phyloP scores from a whole-genome alignment of 208 protist species.

The Entamoeba dispar region DNA sequence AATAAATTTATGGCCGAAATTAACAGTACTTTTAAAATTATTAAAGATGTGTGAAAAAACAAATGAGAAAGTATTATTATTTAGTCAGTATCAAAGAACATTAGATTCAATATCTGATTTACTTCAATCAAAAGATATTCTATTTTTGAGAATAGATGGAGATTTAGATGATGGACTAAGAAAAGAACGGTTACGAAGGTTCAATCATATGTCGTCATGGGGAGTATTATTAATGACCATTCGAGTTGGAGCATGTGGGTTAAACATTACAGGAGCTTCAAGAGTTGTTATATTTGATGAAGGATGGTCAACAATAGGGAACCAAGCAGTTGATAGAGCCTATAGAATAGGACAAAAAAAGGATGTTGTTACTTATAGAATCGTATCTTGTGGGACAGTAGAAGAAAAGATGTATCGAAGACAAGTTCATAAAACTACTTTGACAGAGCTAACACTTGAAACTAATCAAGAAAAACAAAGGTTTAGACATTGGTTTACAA shows the following conservation, averaged over 20 bases:
- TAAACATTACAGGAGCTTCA: conserved; percentile 88
- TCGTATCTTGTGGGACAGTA: neutral
- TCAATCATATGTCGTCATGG: neutral
- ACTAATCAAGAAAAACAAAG: neutral
- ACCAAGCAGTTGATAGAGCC: conserved; percentile 61
- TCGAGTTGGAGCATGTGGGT: conserved; percentile 73
- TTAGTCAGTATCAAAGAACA: neutral
- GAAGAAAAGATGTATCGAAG: conserved; percentile 6
- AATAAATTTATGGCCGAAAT: neutral
- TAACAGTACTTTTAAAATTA: neutral
- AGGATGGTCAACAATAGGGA: conserved; percentile 80
- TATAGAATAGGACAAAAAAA: conserved; percentile 30
- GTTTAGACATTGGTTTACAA: neutral
- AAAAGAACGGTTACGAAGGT: neutral
- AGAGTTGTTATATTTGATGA: conserved; percentile 95
- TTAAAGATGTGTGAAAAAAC: neutral
- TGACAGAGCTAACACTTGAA: neutral
- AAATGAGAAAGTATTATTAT: neutral
- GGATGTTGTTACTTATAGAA: neutral
- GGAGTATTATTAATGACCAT: conserved; percentile 79
- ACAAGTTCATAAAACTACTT: neutral
- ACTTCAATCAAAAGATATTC: neutral
- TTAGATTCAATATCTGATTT: neutral
- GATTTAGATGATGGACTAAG: neutral
- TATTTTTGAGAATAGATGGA: neutral